A percentile compares a stretch with the other conserved stretches of the same genome.
These are phyloP conservation scores for Coemansia sp. DNA, from an alignment of 192 early-diverging fungal genomes.

Conservation along the genomic window DNA sequence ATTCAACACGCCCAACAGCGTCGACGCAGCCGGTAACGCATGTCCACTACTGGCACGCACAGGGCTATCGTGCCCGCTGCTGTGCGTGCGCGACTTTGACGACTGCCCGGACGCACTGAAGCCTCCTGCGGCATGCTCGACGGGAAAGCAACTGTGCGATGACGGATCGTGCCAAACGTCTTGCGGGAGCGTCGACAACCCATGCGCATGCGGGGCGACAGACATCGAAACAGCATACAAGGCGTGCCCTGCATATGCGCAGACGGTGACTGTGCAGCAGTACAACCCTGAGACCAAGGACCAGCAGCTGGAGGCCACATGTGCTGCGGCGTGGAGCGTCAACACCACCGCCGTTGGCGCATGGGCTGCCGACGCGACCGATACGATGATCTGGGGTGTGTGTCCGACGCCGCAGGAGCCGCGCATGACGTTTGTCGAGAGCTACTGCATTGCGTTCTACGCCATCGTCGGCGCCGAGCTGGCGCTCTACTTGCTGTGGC, in stretches of 20 bases:
- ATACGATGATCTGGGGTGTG: conserved; percentile 41
- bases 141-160: conserved; percentile 52
- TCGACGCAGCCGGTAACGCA: conserved; percentile 49
- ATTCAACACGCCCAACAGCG: conserved; percentile 51
- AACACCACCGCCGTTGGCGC: conserved; percentile 1
- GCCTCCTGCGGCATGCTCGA: conserved; percentile 33
- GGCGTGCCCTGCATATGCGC: conserved; percentile 55
- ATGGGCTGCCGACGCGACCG: conserved; percentile 22
- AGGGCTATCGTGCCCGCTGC: conserved; percentile 54
- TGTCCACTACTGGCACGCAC: conserved; percentile 56
- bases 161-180: conserved; percentile 57
- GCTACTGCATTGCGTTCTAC: conserved; percentile 60
- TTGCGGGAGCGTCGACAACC: conserved; percentile 52
- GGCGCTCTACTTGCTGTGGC: conserved; percentile 53
- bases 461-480: conserved; percentile 49
- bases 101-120: conserved; percentile 54
- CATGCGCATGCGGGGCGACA: conserved; percentile 54
- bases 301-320: conserved; percentile 34
- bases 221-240: conserved; percentile 35
- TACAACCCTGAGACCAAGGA: conserved; percentile 57
- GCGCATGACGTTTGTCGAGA: conserved; percentile 54
- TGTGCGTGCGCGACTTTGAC: conserved; percentile 55
- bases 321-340: conserved; percentile 34
- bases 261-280: conserved; percentile 40
- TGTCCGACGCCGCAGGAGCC: conserved; percentile 55